Evolutionary conservation across 2,329 filamentous ascomycete genomes (phyloP).

Genomic region (Alternaria sp.): DNA sequence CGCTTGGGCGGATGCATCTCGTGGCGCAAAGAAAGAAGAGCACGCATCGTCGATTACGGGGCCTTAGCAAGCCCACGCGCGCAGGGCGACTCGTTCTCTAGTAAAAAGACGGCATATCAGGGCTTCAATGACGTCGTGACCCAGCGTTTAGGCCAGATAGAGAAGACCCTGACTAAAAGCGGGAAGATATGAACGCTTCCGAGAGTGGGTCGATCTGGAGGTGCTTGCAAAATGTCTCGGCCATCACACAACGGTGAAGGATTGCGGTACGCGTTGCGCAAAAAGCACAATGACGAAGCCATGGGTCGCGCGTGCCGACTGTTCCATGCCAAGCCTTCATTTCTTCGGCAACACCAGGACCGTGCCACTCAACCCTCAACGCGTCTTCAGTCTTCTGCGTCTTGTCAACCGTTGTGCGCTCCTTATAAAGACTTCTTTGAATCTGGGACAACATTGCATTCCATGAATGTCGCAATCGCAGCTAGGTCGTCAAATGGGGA

Average conservation of each 20-base stretch:
- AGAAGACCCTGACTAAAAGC: conserved; percentile 5
- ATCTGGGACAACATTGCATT: neutral
- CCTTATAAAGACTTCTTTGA: neutral
- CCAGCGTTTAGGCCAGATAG: conserved; percentile 2
- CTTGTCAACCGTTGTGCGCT: neutral
- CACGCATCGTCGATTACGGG: conserved; percentile 8
- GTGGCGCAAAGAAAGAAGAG: neutral
- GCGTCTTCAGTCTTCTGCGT: neutral
- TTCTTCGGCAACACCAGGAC: neutral
- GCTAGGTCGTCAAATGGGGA: neutral
- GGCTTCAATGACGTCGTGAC: conserved; percentile 10
- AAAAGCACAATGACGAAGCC: conserved; percentile 2
- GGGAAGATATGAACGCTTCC: neutral
- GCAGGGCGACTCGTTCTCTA: conserved; percentile 1
- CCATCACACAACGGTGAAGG: neutral
- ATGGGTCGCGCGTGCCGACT: neutral
- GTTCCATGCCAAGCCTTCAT: conserved; percentile 5
- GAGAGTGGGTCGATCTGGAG: conserved; percentile 3
- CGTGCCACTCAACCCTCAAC: neutral
- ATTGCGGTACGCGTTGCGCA: neutral
- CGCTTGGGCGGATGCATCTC: conserved; percentile 7
- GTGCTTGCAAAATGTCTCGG: neutral
- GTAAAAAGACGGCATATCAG: neutral
- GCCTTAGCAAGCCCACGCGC: neutral
- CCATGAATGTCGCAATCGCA: neutral